These are phyloP conservation scores for Vitis hybrid DNA, from an alignment of 177 flowering plant species.

Conservation along the genomic window DNA sequence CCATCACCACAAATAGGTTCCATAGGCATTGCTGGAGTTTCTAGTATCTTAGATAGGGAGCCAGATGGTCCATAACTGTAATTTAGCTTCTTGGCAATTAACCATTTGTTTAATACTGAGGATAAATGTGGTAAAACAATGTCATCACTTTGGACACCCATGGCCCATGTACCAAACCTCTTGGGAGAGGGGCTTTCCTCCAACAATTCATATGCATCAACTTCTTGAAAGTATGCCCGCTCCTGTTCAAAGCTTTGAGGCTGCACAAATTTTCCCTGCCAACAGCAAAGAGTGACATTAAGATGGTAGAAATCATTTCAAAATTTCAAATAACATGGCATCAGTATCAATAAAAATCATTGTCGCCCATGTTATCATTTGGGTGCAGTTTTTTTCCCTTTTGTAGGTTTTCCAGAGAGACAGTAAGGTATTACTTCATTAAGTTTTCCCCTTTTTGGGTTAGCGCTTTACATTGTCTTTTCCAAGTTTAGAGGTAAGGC, in stretches of 20 bases:
- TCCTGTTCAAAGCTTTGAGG: conserved; percentile 67
- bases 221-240: conserved; percentile 79
- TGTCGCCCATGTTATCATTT: neutral
- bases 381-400: neutral
- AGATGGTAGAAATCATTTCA: neutral
- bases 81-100: conserved; percentile 48
- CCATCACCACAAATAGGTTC: conserved; percentile 26
- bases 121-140: conserved; percentile 48
- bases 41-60: conserved; percentile 60
- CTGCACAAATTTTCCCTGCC: conserved; percentile 49
- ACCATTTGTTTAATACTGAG: conserved; percentile 66
- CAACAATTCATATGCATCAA: conserved; percentile 76
- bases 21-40: conserved; percentile 39
- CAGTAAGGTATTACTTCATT: no score
- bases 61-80: conserved; percentile 44
- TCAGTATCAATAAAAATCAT: neutral
- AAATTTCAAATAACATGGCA: neutral
- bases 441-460: no score
- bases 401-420: no score
- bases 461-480: no score
- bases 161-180: conserved; percentile 56
- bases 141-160: conserved; percentile 36
- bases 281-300: neutral
- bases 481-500: no score
- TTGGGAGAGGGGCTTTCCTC: conserved; percentile 98